phyloP scores from a whole-genome alignment of 345 rosid genomes.

The Acer saccharum region DNA sequence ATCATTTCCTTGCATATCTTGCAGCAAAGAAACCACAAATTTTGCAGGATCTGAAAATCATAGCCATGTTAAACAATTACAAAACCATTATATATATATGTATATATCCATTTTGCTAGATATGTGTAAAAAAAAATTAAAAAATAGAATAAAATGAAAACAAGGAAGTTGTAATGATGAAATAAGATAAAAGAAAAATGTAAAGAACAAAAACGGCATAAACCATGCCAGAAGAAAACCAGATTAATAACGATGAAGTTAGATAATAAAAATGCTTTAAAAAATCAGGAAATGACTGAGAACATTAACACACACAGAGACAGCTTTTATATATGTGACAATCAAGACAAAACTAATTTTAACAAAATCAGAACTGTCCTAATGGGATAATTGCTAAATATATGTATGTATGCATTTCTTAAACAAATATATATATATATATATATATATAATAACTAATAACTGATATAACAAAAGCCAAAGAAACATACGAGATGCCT shows the following conservation, averaged over 20 bases:
- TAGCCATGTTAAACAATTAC: constrained; percentile 5
- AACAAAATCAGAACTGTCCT: background rate
- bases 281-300: background rate
- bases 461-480: background rate
- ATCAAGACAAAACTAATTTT: too few relatives aligned
- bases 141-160: background rate
- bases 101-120: constrained; percentile 2
- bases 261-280: background rate
- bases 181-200: background rate
- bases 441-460: background rate
- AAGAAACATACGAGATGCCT: constrained; percentile 66
- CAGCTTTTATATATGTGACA: background rate
- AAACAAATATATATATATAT: background rate
- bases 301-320: background rate
- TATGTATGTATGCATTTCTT: background rate
- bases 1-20: constrained; percentile 65
- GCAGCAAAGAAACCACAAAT: constrained; percentile 70
- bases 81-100: background rate
- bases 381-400: background rate
- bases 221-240: background rate
- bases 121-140: too few relatives aligned
- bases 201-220: background rate
- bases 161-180: background rate
- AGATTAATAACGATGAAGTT: background rate
- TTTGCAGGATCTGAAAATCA: constrained; percentile 60